Base-by-base conservation (phyloP, 2,329 filamentous ascomycete genomes). In the Daldinia sp. region DNA sequence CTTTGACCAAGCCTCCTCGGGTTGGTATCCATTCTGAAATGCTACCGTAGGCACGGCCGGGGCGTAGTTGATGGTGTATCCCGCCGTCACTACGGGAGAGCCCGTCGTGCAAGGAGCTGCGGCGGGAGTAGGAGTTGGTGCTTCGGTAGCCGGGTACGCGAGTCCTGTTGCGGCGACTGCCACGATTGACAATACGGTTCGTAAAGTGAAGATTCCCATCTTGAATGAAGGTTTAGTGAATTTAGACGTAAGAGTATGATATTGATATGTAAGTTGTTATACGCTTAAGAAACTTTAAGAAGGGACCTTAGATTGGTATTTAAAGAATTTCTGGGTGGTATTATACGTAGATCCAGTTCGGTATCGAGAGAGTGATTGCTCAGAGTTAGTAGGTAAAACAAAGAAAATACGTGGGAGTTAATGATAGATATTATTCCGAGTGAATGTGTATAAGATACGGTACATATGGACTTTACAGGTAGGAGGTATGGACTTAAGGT, bases 1-100 rank as follows among this genome's bases (percentile, higher is more conserved):
- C 20, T 65, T 46, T 3, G 74, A 69, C 77, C 77, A 78, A n/a
- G 35, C 68, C 7, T 69, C 55, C 41, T 74, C 73, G 7, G 76
- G 77, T 68, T 74, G 60, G 51, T 76, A 78, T 2, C 74, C 76
- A 3, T 57, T 12, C 20, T 54, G 15, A 53, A 72, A 70, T 6
- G 41, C 37, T 6, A 39, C 64, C 2, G 72, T 73, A 9, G 76
- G 76, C 20, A 66, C 65, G 20, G 72, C 77, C 18, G 55, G 65
- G 6, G 69, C 67, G 65, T 77, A 78, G 71, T 70, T 73, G 55
- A 78, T 78, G 20, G 75, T 73, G 61, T 77, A 78, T 30, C 77
- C 77, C 9, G 74, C 73, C 9, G 76, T 78, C 4, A 73, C 73
- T 28, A 73, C 66, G 28, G 75, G 71, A 1, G 56, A 9, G 4